A percentile compares a stretch with the other conserved stretches of the same genome.
phyloP scores from a whole-genome alignment of 73 alveolate species.

The Paramecium octaurelia region DNA sequence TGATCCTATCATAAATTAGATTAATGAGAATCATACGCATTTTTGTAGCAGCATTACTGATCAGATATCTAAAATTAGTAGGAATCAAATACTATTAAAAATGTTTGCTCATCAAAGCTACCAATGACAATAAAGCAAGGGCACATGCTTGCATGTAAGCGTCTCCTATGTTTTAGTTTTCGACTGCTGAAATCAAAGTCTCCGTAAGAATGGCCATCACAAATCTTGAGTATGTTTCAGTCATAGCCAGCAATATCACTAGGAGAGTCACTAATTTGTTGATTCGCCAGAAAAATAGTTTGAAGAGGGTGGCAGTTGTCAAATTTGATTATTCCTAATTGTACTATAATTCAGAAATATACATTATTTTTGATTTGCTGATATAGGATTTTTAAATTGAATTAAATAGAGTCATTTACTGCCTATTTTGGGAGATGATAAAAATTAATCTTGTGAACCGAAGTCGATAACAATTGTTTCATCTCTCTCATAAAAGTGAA shows the following conservation, averaged over 20 bases:
- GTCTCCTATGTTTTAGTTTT: not conserved
- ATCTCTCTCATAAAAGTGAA: not conserved
- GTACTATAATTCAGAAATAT: not conserved
- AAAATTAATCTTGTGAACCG: not conserved
- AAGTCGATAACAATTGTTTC: not conserved
- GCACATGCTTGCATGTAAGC: not conserved
- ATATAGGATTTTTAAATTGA: not conserved
- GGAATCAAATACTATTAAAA: not conserved
- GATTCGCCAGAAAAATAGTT: not conserved
- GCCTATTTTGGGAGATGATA: not conserved
- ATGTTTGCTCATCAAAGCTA: constrained; percentile 24
- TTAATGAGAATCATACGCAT: constrained; percentile 31
- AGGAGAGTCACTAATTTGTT: not conserved
- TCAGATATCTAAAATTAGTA: not conserved
- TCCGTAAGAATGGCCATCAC: constrained; percentile 21
- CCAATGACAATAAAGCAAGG: not conserved
- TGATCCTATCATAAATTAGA: constrained; percentile 15
- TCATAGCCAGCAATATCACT: not conserved
- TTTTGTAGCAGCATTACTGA: constrained; percentile 20
- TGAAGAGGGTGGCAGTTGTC: not conserved
- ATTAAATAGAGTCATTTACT: not conserved
- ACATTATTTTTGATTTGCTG: not conserved
- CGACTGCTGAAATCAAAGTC: not conserved
- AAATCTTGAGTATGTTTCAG: constrained; percentile 11
- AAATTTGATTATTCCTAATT: not conserved